These are phyloP conservation scores for Aspergillus sp. DNA, from an alignment of 2,329 filamentous ascomycete genomes.

Conservation along the genomic window DNA sequence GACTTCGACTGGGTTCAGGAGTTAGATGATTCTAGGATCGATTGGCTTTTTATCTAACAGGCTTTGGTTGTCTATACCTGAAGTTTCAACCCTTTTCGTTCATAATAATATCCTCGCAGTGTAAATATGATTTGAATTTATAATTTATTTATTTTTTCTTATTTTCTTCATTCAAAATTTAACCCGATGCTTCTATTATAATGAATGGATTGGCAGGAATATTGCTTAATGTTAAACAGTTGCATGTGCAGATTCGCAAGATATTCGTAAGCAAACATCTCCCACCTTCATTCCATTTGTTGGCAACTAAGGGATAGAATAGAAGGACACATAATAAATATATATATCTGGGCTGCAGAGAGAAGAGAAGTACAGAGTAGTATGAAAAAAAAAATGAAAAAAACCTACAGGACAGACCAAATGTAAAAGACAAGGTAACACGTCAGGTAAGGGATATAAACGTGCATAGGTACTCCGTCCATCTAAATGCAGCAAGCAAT, in stretches of 20 bases:
- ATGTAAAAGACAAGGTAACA: constrained; percentile 16
- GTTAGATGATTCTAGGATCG: constrained; percentile 39
- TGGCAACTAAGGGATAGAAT: neutral
- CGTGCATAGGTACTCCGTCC: constrained; percentile 24
- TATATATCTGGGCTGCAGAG: constrained; percentile 1
- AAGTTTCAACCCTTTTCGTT: neutral
- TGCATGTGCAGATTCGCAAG: too few relatives aligned
- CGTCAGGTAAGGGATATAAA: constrained; percentile 25
- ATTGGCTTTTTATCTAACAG: constrained; percentile 43
- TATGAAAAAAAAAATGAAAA: neutral
- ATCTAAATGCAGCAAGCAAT: constrained; percentile 28
- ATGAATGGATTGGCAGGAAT: too few relatives aligned
- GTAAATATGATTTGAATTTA: too few relatives aligned
- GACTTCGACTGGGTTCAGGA: constrained; percentile 44
- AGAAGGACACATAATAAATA: neutral
- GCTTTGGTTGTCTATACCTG: too few relatives aligned
- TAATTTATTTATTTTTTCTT: too few relatives aligned
- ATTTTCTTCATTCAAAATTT: too few relatives aligned
- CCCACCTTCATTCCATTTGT: neutral
- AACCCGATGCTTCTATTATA: too few relatives aligned
- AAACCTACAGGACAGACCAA: neutral
- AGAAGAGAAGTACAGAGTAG: neutral
- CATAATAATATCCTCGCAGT: too few relatives aligned
- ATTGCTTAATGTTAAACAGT: too few relatives aligned
- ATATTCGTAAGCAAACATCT: neutral